These are phyloP conservation scores for Elasticomyces elasticus DNA, from an alignment of 495 filamentous ascomycete species.

Conservation along the genomic window DNA sequence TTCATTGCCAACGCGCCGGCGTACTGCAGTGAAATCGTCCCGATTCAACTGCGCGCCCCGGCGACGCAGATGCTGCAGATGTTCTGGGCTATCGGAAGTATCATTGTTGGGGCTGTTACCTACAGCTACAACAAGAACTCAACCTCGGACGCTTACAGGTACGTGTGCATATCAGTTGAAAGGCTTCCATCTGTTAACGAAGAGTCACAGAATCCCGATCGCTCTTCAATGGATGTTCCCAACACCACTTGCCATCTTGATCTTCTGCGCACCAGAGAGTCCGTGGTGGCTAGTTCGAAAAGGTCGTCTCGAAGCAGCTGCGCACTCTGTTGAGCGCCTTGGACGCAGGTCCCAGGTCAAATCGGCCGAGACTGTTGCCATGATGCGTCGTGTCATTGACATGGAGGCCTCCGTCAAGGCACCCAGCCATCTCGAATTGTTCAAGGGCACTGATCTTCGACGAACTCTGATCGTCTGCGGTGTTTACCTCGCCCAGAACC, in stretches of 20 bases:
- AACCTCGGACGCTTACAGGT: conserved; percentile 16
- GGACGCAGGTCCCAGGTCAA: conserved; percentile 43
- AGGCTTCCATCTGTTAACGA: neutral
- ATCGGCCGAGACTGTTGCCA: conserved; percentile 64
- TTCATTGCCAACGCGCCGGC: conserved; percentile 26
- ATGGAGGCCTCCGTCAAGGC: conserved; percentile 61
- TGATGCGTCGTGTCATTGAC: conserved; percentile 77
- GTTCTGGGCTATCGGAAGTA: conserved; percentile 26
- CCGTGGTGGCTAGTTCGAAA: conserved; percentile 78
- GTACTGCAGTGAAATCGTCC: conserved; percentile 26
- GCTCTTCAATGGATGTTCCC: conserved; percentile 75
- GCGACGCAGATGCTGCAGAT: conserved; percentile 25
- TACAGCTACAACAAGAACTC: conserved; percentile 7
- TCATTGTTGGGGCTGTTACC: conserved; percentile 24
- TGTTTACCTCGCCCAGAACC: conserved; percentile 25
- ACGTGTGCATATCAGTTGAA: conserved; percentile 11
- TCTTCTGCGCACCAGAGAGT: conserved; percentile 62
- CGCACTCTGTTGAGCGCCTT: conserved; percentile 55
- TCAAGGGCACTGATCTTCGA: conserved; percentile 60
- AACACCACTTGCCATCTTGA: conserved; percentile 59
- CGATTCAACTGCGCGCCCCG: conserved; percentile 22
- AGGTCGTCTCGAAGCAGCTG: conserved; percentile 58
- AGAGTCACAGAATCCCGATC: conserved; percentile 20
- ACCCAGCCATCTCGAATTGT: conserved; percentile 66
- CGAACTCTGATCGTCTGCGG: conserved; percentile 46